These are phyloP conservation scores for Hyphopichia fennica DNA, from an alignment of 1,139 yeast species.

Conservation along the genomic window DNA sequence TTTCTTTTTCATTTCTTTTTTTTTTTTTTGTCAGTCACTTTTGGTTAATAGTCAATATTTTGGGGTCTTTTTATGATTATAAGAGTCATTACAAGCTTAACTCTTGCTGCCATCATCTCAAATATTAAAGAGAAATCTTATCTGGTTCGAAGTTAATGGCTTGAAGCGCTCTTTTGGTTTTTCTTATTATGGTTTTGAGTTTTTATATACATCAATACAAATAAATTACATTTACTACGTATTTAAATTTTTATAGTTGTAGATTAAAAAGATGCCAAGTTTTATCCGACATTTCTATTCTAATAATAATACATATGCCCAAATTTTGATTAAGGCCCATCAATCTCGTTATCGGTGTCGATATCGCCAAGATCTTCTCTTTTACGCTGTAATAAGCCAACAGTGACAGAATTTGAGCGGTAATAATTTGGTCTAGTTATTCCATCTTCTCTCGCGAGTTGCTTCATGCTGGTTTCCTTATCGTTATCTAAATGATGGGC, in stretches of 20 bases:
- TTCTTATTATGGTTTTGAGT: not conserved
- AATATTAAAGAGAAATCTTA: not conserved
- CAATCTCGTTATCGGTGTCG: constrained; percentile 3
- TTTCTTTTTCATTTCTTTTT: not conserved
- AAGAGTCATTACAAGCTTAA: not conserved
- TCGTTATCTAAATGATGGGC: constrained; percentile 43
- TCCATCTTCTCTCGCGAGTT: constrained; percentile 17
- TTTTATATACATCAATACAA: not conserved
- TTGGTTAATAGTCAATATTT: not conserved
- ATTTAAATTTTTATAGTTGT: not conserved
- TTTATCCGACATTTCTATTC: not conserved
- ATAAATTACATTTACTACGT: not conserved
- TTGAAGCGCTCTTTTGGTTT: not conserved
- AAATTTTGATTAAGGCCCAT: no score
- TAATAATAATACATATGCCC: not conserved
- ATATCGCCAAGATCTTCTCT: constrained; percentile 2
- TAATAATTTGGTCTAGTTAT: constrained; percentile 27
- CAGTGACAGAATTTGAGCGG: constrained; percentile 44
- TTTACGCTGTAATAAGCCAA: constrained; percentile 39
- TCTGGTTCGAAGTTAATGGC: not conserved
- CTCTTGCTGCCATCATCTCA: not conserved
- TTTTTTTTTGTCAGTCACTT: not conserved
- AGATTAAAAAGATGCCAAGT: no score
- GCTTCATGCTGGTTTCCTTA: constrained; percentile 25
- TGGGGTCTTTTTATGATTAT: not conserved